phyloP scores from a whole-genome alignment of 2,329 filamentous ascomycete species.

The Hirsutella rhossiliensis region DNA sequence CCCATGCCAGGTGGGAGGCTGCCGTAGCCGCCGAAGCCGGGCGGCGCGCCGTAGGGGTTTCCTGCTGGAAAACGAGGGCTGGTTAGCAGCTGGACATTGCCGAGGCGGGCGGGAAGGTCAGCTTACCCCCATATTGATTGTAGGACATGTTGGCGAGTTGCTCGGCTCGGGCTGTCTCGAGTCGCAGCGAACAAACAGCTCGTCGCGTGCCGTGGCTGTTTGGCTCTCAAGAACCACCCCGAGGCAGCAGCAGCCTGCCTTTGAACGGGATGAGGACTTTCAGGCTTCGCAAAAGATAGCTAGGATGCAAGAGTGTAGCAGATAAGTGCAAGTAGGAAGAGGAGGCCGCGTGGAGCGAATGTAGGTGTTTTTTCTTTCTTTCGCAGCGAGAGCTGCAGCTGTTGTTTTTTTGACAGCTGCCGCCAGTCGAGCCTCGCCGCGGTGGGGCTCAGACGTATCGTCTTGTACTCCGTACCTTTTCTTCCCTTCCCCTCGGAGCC shows the following conservation, averaged over 20 bases:
- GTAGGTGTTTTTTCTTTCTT: neutral
- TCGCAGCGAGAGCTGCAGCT: neutral
- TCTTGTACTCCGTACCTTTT: too few relatives aligned
- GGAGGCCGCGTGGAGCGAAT: neutral
- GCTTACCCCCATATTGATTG: constrained; percentile 47
- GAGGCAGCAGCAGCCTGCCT: too few relatives aligned
- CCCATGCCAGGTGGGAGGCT: constrained; percentile 54
- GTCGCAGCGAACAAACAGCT: constrained; percentile 6
- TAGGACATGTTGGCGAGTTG: constrained; percentile 34
- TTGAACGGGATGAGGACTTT: too few relatives aligned
- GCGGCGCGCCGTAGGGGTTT: constrained; percentile 64
- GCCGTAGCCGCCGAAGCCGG: constrained; percentile 61
- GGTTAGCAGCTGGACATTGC: constrained; percentile 2
- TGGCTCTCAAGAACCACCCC: neutral
- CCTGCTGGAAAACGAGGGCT: constrained; percentile 6
- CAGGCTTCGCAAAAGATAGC: too few relatives aligned
- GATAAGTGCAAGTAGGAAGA: too few relatives aligned
- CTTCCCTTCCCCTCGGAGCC: neutral
- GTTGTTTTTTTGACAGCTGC: constrained; percentile 2
- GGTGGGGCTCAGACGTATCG: neutral
- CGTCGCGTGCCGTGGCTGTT: neutral
- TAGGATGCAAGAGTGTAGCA: too few relatives aligned
- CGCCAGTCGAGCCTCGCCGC: neutral
- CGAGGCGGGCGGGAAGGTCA: neutral
- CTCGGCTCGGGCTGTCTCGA: constrained; percentile 1